Base-by-base conservation (phyloP, 306 rosid species). In the Rosa multiflora region DNA sequence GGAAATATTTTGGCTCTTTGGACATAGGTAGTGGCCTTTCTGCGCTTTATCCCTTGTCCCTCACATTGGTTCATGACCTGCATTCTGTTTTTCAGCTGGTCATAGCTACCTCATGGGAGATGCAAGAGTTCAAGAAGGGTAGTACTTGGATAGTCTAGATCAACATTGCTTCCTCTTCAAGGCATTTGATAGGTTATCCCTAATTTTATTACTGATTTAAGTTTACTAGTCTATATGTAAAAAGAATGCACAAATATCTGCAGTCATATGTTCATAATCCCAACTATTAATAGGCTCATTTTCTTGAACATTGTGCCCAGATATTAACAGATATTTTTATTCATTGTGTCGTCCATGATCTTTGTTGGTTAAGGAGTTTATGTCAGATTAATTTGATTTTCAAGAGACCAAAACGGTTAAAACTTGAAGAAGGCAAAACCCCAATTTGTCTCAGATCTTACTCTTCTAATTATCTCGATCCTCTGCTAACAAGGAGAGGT, bases 1-100 rank as follows among this genome's bases (percentile, higher is more conserved):
- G 0, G 58, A 52, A 51, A 17, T 52, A 72, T 75, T 67, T 94
- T 85, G 88, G 96, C 96, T 63, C 92, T 91, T 15, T 90, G 97
- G 98, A 91, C 96, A 72, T 2, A 93, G 5, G 3, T 89, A 44
- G 4, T 88, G 59, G 96, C 97, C 10, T 80, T 91, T 80, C 88
- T 94, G 11, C 98, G 11, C 98, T 94, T 9, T 91, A 91, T 70
- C 96, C 98, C 14, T 86, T 91, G 73, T 91, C 98, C 10, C 87
- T 94, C 71, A 91, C 87, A 44, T 82, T 94, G 83, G 90, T 94
- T 0, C 90, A 91, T 81, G 92, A 90, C 80, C 96, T 94, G 79
- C 96, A 94, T 82, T 94, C 81, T 81, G 83, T 79, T 21, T 88
- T 90, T 46, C 32, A 92, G 93, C 68, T 91, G 97, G 96, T 91